Evolutionary conservation across 176 grass and related monocot genomes (phyloP), one percentile per base, ranked within the genome.

Genomic region (Elaeis guineensis): DNA sequence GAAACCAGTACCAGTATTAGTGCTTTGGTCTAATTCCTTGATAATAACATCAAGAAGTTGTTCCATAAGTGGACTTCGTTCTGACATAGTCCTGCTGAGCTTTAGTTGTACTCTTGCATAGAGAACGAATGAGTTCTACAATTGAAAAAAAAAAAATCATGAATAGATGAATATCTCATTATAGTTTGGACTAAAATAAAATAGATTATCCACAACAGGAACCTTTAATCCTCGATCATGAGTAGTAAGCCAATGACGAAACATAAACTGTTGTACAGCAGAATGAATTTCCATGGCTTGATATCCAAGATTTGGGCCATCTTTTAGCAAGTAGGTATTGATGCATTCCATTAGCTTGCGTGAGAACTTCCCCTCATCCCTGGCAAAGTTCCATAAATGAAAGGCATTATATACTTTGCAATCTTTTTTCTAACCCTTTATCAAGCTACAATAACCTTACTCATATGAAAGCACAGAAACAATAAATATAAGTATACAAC

Each of bases 301-400:
- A 80, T 55, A 57, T 56, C 91, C 91, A 22, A 90, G 86, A 78
- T 96, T 96, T 39, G 91, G 86, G 25, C 91, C 91, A 58, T 90
- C 86, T 80, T 81, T 96, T 28, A 75, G 69, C 71, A 96, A 76
- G 68, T 79, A 83, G 12, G 78, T 90, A 80, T 90, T 90, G 48
- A 96, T 49, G 61, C 83, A 96, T 51, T 96, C 91, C 81, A 96
- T 85, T 58, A 96, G 86, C 60, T 90, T 96, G 78, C 72, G 73
- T 18, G 75, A 77, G 61, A 96, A 64, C 58, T 96, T 96, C 12
- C 86, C 78, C 65, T 90, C 83, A 55, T 96, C 81, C 72, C 86
- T 96, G 72, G 62, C 24, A 54, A 51, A 56, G 25, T 59, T 57
- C 19, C 25, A 79, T 51, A 54, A 24, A 58, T 16, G 51, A 30